phyloP scores from a whole-genome alignment of 2,329 filamentous ascomycete species.

The Metarhizium rileyi region DNA sequence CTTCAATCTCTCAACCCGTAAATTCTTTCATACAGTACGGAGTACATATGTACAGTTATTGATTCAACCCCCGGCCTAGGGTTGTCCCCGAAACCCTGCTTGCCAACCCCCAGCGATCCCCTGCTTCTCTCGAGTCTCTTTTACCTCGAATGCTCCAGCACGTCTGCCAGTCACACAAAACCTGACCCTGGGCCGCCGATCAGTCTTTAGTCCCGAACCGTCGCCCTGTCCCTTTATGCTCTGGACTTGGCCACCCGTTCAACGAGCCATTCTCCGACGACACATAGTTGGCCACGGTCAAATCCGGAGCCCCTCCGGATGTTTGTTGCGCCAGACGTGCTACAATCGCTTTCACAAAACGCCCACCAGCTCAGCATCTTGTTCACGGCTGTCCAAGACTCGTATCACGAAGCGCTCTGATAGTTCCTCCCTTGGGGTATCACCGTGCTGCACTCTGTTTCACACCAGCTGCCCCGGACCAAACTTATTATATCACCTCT shows the following conservation, averaged over 20 bases:
- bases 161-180: constrained; percentile 39
- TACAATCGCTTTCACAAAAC: constrained; percentile 22
- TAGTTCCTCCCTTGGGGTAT: constrained; percentile 24
- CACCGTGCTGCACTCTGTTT: constrained; percentile 43
- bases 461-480: constrained; percentile 30
- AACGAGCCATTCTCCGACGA: constrained; percentile 11
- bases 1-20: constrained; percentile 14
- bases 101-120: constrained; percentile 29
- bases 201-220: constrained; percentile 21
- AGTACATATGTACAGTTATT: too few relatives aligned
- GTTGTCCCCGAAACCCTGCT: constrained; percentile 5
- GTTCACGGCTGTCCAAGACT: constrained; percentile 36
- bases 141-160: constrained; percentile 27
- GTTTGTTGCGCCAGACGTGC: constrained; percentile 22
- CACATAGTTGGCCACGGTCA: constrained; percentile 4
- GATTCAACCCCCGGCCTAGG: constrained; percentile 1
- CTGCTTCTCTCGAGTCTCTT: not conserved
- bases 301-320: constrained; percentile 12
- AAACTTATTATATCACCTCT: constrained; percentile 4
- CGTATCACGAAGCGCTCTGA: constrained; percentile 32
- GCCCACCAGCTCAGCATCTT: constrained; percentile 29
- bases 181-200: constrained; percentile 33
- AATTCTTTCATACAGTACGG: constrained; percentile 19
- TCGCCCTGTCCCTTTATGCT: constrained; percentile 16
- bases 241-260: constrained; percentile 11